These are phyloP conservation scores for Beta corolliflora DNA, from an alignment of 179 eudicot genomes.

Conservation along the genomic window DNA sequence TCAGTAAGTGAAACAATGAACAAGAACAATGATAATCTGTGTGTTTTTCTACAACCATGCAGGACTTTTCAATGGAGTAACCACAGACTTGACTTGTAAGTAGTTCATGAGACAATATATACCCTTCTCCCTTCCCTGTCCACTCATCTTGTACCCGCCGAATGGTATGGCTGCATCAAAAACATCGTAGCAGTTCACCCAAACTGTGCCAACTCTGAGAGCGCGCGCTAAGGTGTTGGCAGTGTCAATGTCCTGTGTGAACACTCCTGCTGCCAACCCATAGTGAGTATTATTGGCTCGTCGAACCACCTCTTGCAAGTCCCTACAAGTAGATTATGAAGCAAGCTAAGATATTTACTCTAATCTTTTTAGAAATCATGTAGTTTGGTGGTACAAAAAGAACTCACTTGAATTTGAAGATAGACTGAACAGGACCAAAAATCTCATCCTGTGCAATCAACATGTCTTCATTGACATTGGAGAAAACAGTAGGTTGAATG, in stretches of 20 bases:
- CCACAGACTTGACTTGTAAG: slow-evolving; percentile 76
- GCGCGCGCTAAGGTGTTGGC: slow-evolving; percentile 59
- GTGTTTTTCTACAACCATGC: slow-evolving; percentile 49
- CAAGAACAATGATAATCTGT: not conserved
- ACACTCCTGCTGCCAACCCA: slow-evolving; percentile 73
- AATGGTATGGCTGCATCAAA: slow-evolving; percentile 70
- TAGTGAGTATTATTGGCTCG: slow-evolving; percentile 54
- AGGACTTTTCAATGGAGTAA: slow-evolving; percentile 61
- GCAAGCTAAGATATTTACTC: not conserved
- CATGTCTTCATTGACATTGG: slow-evolving; percentile 69
- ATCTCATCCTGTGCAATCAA: slow-evolving; percentile 68
- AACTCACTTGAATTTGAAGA: slow-evolving; percentile 63
- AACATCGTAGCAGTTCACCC: slow-evolving; percentile 63
- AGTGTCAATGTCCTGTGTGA: slow-evolving; percentile 61
- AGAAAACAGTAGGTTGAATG: slow-evolving; percentile 77
- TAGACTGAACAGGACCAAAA: slow-evolving; percentile 78
- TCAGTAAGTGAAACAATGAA: too few relatives aligned
- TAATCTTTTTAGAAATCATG: not conserved
- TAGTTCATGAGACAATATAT: slow-evolving; percentile 54
- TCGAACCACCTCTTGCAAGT: slow-evolving; percentile 45
- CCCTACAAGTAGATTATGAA: slow-evolving; percentile 30
- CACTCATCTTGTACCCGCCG: slow-evolving; percentile 80
- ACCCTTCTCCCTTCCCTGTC: slow-evolving; percentile 73
- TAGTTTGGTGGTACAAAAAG: not conserved
- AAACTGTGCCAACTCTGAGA: slow-evolving; percentile 61